These are phyloP conservation scores for Saposhnikovia divaricata DNA, from an alignment of 129 eudicot genomes.

Conservation along the genomic window DNA sequence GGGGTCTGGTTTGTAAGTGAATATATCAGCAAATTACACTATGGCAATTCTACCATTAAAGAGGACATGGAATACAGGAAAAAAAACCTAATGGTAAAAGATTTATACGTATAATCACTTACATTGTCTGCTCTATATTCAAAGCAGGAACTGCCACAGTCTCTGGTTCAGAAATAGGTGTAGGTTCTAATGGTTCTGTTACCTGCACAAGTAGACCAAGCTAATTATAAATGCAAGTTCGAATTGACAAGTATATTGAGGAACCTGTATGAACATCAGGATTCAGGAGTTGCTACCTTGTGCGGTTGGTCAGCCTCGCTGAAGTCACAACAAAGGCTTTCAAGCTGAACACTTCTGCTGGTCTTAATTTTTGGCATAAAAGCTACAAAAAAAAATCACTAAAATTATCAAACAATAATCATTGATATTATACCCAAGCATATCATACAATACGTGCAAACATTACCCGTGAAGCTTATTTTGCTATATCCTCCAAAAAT, in stretches of 20 bases:
- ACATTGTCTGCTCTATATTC: constrained; percentile 34
- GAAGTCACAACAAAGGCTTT: constrained; percentile 71
- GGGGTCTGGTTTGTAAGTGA: constrained; percentile 17
- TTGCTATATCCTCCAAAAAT: background rate
- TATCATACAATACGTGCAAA: background rate
- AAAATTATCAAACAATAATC: background rate
- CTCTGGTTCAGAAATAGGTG: constrained; percentile 20
- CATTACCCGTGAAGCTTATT: background rate
- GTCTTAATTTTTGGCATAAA: constrained; percentile 76
- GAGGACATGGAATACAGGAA: background rate
- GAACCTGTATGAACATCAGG: background rate
- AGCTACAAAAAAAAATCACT: constrained; percentile 37
- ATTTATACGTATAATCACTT: background rate
- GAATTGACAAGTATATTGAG: background rate
- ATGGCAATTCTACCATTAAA: background rate
- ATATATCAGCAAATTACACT: background rate
- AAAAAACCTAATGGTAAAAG: background rate
- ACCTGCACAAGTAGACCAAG: constrained; percentile 26
- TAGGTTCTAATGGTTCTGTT: constrained; percentile 22
- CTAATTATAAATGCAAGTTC: background rate
- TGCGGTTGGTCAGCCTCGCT: constrained; percentile 31
- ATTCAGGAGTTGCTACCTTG: constrained; percentile 22
- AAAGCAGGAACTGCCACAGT: constrained; percentile 14
- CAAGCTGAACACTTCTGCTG: constrained; percentile 47
- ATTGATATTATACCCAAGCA: too few species aligned